Base-by-base conservation (phyloP, 495 filamentous ascomycete species). In the Penicillium canariense region DNA sequence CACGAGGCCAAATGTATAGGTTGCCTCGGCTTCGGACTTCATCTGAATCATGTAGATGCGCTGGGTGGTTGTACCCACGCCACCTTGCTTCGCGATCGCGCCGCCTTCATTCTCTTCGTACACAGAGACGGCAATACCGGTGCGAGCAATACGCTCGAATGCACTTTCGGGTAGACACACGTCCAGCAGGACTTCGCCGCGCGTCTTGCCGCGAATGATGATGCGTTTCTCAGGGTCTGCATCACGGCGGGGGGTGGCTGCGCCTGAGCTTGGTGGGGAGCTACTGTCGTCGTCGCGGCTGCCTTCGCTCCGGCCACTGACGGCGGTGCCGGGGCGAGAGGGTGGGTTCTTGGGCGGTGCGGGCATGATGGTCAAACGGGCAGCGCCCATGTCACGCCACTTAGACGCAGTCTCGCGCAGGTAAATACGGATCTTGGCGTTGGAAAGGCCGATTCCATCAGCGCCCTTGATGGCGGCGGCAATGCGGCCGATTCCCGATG, bases 381-480 rank as follows among this genome's bases (percentile, higher is more conserved):
- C 92, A 42, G 88, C 84, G 49, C 93, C 92, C 76, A 93, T 86
- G 60, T 97, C 92, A 26, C 88, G 83, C 94, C 94, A 98, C 63
- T 88, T 89, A 31, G 84, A 85, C 18, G 83, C 76, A 3, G 83
- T 82, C 48, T 92, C 87, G 35, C 90, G 86, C 15, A 85, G 68
- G 69, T 97, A 96, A 30, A 96, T 81, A 22, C 90, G 83, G 59
- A 85, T 87, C 57, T 94, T 91, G 43, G 91, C 82, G 56, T 90
- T 89, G 12, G 84, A 84, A 11, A 88, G 80, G 25, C 85, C 86
- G 27, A 85, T 77, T 20, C 79, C 76, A 61, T 78, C 68, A 35
- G 73, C 73, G 31, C 73, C 74, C 60, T 77, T 76, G 43, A 76
- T 75, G 11, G 74, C 73, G 1, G 83, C 81, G 32, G 80, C 78